Conservation (phyloP, 768 basidiomycete species). For the Cantharellus cinnabarinus region DNA sequence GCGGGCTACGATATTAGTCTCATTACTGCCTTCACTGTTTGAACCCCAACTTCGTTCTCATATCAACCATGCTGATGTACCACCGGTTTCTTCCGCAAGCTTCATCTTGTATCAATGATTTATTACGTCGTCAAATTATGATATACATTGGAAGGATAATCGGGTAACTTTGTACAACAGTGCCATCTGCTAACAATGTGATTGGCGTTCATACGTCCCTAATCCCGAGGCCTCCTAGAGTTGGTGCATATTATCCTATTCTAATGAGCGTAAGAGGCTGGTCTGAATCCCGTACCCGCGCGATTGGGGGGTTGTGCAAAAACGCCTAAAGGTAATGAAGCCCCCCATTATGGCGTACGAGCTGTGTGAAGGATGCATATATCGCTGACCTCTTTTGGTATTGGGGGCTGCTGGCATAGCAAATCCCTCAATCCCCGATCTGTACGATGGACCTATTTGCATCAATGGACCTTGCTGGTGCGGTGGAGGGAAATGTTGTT, state of each 20-base stretch:
- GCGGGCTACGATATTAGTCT: too few relatives aligned
- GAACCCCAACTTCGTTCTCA: too few relatives aligned
- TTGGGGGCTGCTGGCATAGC: not conserved
- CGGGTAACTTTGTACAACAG: too few relatives aligned
- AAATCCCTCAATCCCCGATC: too few relatives aligned
- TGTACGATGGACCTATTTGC: not conserved
- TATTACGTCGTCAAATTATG: too few relatives aligned
- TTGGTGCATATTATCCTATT: not conserved
- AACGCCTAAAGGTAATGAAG: too few relatives aligned
- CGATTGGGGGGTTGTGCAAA: slow-evolving; percentile 34
- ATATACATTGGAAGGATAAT: too few relatives aligned
- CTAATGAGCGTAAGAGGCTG: slow-evolving; percentile 16
- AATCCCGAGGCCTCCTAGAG: slow-evolving; percentile 17
- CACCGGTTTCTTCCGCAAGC: too few relatives aligned
- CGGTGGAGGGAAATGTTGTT: slow-evolving; percentile 2
- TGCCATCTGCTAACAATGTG: too few relatives aligned
- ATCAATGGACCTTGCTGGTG: not conserved
- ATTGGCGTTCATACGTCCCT: slow-evolving; percentile 1
- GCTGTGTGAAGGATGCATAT: slow-evolving; percentile 19
- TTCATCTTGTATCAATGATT: too few relatives aligned
- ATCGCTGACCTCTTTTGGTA: not conserved
- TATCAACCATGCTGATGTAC: too few relatives aligned
- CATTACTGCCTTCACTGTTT: not conserved
- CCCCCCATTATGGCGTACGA: slow-evolving; percentile 10
- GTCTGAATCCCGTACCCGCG: slow-evolving; percentile 25